Evolutionary conservation across 306 rosid genomes (phyloP).

Genomic region (Vigna hirtella): DNA sequence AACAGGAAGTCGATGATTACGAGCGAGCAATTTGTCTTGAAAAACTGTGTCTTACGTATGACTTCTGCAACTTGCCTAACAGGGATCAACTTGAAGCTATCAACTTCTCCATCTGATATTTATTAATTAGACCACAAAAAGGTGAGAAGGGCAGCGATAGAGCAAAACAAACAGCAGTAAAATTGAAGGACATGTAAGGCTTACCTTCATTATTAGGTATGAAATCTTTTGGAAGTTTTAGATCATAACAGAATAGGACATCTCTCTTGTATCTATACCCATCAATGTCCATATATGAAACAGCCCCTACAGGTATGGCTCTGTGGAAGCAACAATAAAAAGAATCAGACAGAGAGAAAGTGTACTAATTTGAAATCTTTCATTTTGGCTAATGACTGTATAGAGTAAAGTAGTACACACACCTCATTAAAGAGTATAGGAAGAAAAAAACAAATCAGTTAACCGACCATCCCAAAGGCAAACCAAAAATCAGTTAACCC

Average conservation of each 20-base stretch:
- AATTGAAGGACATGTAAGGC: constrained; percentile 23
- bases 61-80: constrained; percentile 70
- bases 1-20: constrained; percentile 78
- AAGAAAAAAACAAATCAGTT: background rate
- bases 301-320: constrained; percentile 77
- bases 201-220: constrained; percentile 81
- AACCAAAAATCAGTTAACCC: constrained; percentile 13
- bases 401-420: constrained; percentile 12
- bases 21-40: constrained; percentile 79
- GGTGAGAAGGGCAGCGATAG: constrained; percentile 16
- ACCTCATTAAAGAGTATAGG: constrained; percentile 15
- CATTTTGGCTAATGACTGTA: constrained; percentile 15
- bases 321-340: constrained; percentile 56
- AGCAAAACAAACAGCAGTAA: constrained; percentile 15
- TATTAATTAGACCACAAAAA: constrained; percentile 11
- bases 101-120: constrained; percentile 88
- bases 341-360: constrained; percentile 36
- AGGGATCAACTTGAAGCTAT: constrained; percentile 81
- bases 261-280: constrained; percentile 78
- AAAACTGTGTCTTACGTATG: constrained; percentile 63
- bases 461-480: background rate
- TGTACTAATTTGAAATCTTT: background rate
- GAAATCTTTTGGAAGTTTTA: constrained; percentile 78
- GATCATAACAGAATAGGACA: constrained; percentile 88
- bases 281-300: constrained; percentile 85